phyloP scores from a whole-genome alignment of 495 filamentous ascomycete species.

The Penicillium subrubescens region DNA sequence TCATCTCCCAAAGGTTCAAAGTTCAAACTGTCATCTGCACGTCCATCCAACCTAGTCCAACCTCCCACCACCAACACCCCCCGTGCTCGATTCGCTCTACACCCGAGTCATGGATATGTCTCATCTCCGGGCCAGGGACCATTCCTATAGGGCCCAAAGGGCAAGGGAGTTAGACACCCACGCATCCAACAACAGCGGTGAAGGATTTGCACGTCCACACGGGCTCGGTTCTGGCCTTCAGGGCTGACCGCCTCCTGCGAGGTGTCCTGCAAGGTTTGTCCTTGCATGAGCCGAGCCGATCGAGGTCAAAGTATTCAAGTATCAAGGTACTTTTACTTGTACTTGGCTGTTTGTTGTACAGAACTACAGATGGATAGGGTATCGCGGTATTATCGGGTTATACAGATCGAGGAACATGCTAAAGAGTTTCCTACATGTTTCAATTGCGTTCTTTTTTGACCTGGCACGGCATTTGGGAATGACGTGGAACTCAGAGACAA shows the following conservation, averaged over 20 bases:
- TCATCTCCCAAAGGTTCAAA: neutral
- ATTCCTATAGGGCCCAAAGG: neutral
- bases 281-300: constrained; percentile 29
- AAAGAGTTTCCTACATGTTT: neutral
- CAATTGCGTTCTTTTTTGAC: neutral
- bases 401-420: too few species aligned
- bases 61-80: neutral
- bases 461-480: constrained; percentile 6
- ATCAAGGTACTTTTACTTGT: neutral
- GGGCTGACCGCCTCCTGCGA: constrained; percentile 40
- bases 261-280: constrained; percentile 36
- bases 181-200: constrained; percentile 31
- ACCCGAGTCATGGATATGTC: neutral
- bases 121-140: neutral
- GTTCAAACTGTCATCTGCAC: constrained; percentile 12
- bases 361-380: neutral
- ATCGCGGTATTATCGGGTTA: neutral
- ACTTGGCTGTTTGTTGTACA: neutral
- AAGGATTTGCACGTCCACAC: constrained; percentile 17
- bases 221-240: constrained; percentile 10
- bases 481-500: neutral
- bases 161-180: constrained; percentile 19
- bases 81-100: neutral
- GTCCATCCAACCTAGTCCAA: neutral
- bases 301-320: neutral